Conservation (phyloP, 345 rosid genomes). For the Citrus hindsii region DNA sequence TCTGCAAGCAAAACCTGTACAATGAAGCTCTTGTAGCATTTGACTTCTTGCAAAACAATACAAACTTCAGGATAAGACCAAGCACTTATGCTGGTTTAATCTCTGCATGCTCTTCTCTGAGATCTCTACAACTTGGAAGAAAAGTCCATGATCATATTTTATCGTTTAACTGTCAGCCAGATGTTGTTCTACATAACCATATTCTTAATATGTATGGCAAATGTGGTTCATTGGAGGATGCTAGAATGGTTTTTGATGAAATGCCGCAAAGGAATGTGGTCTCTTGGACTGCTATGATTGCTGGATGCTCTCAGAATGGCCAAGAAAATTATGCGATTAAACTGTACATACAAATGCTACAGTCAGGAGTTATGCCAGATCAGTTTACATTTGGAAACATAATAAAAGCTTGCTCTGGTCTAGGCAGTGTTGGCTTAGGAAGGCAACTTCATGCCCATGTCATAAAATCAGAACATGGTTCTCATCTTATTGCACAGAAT, state of each 20-base stretch:
- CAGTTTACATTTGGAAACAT: conserved; percentile 51
- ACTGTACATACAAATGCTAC: conserved; percentile 15
- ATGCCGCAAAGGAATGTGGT: conserved; percentile 69
- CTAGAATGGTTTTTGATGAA: conserved; percentile 57
- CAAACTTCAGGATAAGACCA: conserved; percentile 25
- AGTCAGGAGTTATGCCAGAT: conserved; percentile 40
- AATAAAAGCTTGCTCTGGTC: conserved; percentile 45
- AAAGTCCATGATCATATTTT: conserved; percentile 54
- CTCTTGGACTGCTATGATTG: conserved; percentile 81
- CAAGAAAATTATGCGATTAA: conserved; percentile 35
- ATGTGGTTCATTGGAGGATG: conserved; percentile 61
- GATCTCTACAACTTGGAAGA: conserved; percentile 47
- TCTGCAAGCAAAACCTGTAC: conserved; percentile 32
- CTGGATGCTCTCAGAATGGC: conserved; percentile 72
- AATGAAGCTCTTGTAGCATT: conserved; percentile 54
- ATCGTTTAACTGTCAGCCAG: conserved; percentile 33
- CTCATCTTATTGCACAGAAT: conserved; percentile 47
- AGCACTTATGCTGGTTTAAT: conserved; percentile 37
- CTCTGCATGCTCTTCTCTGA: conserved; percentile 42
- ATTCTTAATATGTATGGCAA: conserved; percentile 69
- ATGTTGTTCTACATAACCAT: conserved; percentile 47
- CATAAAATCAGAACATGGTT: conserved; percentile 37
- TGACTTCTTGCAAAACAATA: conserved; percentile 24
- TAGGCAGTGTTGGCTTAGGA: conserved; percentile 36
- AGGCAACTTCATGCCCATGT: conserved; percentile 59